Evolutionary conservation across 2,329 filamentous ascomycete genomes (phyloP), one percentile per base, ranked within the genome.

Genomic region (Paracoccidioides lutzii): DNA sequence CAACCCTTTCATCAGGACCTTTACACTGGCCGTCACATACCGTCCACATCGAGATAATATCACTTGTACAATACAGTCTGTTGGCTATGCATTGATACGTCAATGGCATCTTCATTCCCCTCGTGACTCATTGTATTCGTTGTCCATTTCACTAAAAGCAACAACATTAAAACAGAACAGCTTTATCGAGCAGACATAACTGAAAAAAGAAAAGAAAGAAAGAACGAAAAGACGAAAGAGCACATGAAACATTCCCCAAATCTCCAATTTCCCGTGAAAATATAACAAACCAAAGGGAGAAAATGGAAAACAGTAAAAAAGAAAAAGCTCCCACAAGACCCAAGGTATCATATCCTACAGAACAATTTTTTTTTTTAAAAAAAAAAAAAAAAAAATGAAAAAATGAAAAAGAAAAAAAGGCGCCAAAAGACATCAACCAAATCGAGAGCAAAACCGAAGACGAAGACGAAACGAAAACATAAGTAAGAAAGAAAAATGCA

Each of bases 181-280:
- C 42, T 22, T n/a, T n/a, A 22, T n/a, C n/a, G 3, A 44, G 14
- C 42, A 42, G 14, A 52, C 28, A 30, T 32, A n/a, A 44, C 2
- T 30, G 6, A 45, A 46, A 51, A 55, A 55, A 55, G 48, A 51
- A 55, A 15, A n/a, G n/a, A 40, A 55, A 37, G 46, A 49, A 56
- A 57, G 44, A 42, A 54, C 22, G 51, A 53, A 55, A 55, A 51
- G 41, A 33, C 40, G 22, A 32, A 33, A 55, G 9, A 55, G 35
- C 22, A 35, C 5, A 32, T 9, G 40, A 28, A 28, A 4, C 4
- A 45, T 53, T 10, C n/a, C 22, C 15, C 35, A 45, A n/a, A 12
- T 35, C 22, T 37, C 37, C 35, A 15, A 12, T 22, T 22, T 22
- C 22, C 22, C 22, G 33, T 32, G 22, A 54, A 9, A 32, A 49